These are phyloP conservation scores for Sporothrix pallida DNA, from an alignment of 2,329 filamentous ascomycete species.

Conservation along the genomic window DNA sequence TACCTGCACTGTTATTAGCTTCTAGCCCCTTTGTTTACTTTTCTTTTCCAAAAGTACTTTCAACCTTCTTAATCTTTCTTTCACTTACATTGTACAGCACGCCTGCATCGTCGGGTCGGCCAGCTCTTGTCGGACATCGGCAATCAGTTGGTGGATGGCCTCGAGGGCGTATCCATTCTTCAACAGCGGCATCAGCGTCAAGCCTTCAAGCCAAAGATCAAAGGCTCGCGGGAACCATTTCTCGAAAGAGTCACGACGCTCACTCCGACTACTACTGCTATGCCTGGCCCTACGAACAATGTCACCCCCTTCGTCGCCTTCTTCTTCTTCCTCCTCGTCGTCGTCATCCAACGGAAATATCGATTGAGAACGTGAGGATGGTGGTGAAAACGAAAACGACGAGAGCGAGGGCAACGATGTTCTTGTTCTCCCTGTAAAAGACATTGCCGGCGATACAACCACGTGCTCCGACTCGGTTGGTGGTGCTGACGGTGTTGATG, in stretches of 20 bases:
- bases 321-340: neutral
- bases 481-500: neutral
- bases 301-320: slow-evolving; percentile 62
- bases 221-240: slow-evolving; percentile 85
- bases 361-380: neutral
- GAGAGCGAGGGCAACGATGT: slow-evolving; percentile 12
- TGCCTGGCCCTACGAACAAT: slow-evolving; percentile 47
- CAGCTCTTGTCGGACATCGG: slow-evolving; percentile 70
- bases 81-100: slow-evolving; percentile 79
- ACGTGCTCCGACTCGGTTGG: no score
- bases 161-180: slow-evolving; percentile 64
- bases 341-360: neutral
- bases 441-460: neutral
- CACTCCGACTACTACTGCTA: slow-evolving; percentile 7
- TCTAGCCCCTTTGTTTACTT: neutral
- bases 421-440: neutral
- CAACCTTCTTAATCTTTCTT: neutral
- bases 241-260: slow-evolving; percentile 63
- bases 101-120: slow-evolving; percentile 61
- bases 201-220: slow-evolving; percentile 72
- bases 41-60: no score
- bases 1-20: slow-evolving; percentile 13
- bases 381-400: slow-evolving; percentile 13
- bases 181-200: slow-evolving; percentile 76
- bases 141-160: slow-evolving; percentile 68